phyloP scores from a whole-genome alignment of 1,139 yeast species.

The Magnusiomyces paraingens region DNA sequence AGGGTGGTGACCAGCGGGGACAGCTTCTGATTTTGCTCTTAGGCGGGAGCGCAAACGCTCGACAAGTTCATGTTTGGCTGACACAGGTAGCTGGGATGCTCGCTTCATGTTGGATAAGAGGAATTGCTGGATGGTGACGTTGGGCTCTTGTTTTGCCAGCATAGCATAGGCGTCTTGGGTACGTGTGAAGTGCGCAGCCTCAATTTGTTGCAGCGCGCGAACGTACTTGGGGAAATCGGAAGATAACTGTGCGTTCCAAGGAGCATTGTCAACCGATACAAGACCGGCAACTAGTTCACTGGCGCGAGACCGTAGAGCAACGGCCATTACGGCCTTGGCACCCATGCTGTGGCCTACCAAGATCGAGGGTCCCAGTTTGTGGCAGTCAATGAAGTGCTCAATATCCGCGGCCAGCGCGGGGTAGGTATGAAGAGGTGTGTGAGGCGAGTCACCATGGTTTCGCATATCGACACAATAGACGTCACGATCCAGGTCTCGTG shows the following conservation, averaged over 20 bases:
- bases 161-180: slow-evolving; percentile 64
- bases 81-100: slow-evolving; percentile 23
- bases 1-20: not conserved
- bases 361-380: slow-evolving; percentile 48
- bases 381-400: slow-evolving; percentile 53
- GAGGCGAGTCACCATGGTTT: slow-evolving; percentile 92
- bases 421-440: slow-evolving; percentile 60
- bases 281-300: slow-evolving; percentile 50
- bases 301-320: slow-evolving; percentile 57
- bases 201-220: slow-evolving; percentile 49
- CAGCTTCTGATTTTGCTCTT: not conserved
- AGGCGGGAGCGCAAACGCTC: slow-evolving; percentile 13
- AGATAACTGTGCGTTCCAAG: slow-evolving; percentile 56
- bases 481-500: slow-evolving; percentile 32
- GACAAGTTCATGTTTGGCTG: slow-evolving; percentile 30
- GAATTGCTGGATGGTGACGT: slow-evolving; percentile 66
- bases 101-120: slow-evolving; percentile 61
- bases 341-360: slow-evolving; percentile 96
- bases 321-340: slow-evolving; percentile 89
- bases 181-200: slow-evolving; percentile 39
- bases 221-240: slow-evolving; percentile 64
- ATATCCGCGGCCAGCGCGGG: slow-evolving; percentile 82
- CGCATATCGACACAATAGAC: slow-evolving; percentile 75
- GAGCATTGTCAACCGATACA: slow-evolving; percentile 86
- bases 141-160: slow-evolving; percentile 39